A percentile compares a stretch with the other conserved stretches of the same genome.
Conservation (phyloP, 305 asterid species). For the Galium porrigens region DNA sequence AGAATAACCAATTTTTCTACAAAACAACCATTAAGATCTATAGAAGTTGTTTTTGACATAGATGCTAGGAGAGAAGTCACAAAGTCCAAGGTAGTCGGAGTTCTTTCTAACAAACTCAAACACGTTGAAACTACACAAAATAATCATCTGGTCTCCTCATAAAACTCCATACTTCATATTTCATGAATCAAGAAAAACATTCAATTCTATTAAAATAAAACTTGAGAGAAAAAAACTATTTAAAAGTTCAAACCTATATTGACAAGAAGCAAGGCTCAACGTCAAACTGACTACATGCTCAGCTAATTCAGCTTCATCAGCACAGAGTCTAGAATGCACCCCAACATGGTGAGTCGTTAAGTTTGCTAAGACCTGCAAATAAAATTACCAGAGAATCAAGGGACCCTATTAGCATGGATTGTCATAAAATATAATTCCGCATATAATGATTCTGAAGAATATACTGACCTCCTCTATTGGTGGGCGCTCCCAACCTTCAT, state of each 20-base stretch:
- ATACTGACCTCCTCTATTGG: slow-evolving; percentile 65
- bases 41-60: not conserved
- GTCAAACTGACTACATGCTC: slow-evolving; percentile 87
- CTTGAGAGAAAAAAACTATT: slow-evolving; percentile 2
- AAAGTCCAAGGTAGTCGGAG: not conserved
- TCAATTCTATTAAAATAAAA: not conserved
- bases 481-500: slow-evolving; percentile 63
- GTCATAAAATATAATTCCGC: not conserved
- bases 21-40: not conserved
- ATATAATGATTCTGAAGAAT: not conserved
- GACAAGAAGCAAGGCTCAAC: slow-evolving; percentile 81
- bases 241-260: slow-evolving; percentile 44
- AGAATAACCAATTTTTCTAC: not conserved
- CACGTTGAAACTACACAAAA: not conserved
- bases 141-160: not conserved
- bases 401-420: not conserved
- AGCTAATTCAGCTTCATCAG: slow-evolving; percentile 89
- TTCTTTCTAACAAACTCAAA: not conserved
- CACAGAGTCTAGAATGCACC: slow-evolving; percentile 73
- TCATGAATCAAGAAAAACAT: slow-evolving; percentile 2
- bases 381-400: not conserved
- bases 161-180: not conserved
- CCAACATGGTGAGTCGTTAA: slow-evolving; percentile 51
- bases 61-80: not conserved
- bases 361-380: slow-evolving; percentile 46